phyloP scores from a whole-genome alignment of 1,284 basidiomycete species.

The Melanopsichium pennsylvanicum region DNA sequence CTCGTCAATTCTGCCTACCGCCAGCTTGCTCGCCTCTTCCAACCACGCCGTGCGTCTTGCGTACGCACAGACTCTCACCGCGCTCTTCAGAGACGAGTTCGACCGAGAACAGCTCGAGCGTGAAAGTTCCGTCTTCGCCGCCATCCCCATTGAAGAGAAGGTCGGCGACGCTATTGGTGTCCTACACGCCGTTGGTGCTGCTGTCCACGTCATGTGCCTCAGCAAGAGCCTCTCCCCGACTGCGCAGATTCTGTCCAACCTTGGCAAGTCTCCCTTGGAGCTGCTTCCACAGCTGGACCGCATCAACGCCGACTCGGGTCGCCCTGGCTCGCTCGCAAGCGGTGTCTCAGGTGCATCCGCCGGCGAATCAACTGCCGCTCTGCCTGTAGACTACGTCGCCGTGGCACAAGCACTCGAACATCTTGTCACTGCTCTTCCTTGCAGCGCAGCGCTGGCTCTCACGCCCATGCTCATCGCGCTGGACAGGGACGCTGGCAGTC shows the following conservation, averaged over 20 bases:
- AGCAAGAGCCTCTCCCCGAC: conserved; percentile 51
- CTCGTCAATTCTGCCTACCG: conserved; percentile 39
- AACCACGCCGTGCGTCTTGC: conserved; percentile 53
- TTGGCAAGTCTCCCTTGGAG: conserved; percentile 63
- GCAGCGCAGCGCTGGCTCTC: conserved; percentile 77
- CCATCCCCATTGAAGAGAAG: conserved; percentile 30
- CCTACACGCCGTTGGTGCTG: conserved; percentile 55
- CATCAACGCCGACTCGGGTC: conserved; percentile 64
- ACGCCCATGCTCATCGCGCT: conserved; percentile 85
- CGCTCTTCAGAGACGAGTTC: conserved; percentile 49
- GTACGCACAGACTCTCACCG: conserved; percentile 54
- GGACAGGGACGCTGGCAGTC: conserved; percentile 70
- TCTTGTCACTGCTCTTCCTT: conserved; percentile 76
- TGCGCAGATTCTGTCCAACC: conserved; percentile 15
- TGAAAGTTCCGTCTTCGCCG: conserved; percentile 25
- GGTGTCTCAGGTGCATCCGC: conserved; percentile 4
- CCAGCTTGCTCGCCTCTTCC: conserved; percentile 48
- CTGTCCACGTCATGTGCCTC: conserved; percentile 50
- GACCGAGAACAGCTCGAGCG: conserved; percentile 29
- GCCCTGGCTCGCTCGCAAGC: conserved; percentile 32
- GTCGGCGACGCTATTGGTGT: conserved; percentile 46
- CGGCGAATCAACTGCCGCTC: conserved; percentile 54
- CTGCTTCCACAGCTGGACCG: conserved; percentile 69
- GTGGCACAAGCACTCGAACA: conserved; percentile 76
- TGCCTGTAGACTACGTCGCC: conserved; percentile 79